phyloP scores from a whole-genome alignment of 1,284 basidiomycete genomes.

The Boletus nobilissimus region DNA sequence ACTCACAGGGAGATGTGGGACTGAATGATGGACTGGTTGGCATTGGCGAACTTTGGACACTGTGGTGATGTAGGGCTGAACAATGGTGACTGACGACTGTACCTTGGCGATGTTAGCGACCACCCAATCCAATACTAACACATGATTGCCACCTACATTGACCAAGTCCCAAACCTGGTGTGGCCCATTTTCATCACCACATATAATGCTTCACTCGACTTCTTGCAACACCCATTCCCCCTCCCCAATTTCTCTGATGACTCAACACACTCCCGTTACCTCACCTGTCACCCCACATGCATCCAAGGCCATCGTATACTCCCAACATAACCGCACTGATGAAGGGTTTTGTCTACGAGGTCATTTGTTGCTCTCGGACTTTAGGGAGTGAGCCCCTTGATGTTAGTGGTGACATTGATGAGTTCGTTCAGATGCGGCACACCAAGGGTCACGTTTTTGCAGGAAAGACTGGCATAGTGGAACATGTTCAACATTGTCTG shows the following conservation, averaged over 20 bases:
- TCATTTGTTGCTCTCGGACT: constrained; percentile 77
- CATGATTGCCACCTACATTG: no score
- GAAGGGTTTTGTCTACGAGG: constrained; percentile 79
- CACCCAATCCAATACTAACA: no score
- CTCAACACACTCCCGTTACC: constrained; percentile 49
- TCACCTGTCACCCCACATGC: constrained; percentile 38
- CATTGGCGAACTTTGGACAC: no score
- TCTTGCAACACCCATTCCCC: constrained; percentile 58
- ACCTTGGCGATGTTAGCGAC: no score
- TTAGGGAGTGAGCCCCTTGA: constrained; percentile 88
- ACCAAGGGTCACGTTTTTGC: constrained; percentile 98
- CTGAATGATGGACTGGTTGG: no score
- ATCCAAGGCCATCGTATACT: constrained; percentile 31
- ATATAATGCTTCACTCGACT: constrained; percentile 32
- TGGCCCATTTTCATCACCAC: no score
- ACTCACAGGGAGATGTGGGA: no score
- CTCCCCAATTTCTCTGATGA: constrained; percentile 56
- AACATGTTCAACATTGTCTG: constrained; percentile 99
- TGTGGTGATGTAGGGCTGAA: no score
- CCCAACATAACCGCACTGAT: constrained; percentile 59
- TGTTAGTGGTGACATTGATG: constrained; percentile 98
- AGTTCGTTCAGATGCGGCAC: constrained; percentile 98
- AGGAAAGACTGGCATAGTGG: constrained; percentile 99
- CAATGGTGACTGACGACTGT: no score
- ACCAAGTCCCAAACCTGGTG: no score